Conservation (phyloP, 2,329 filamentous ascomycete genomes). For the Exserohilum turcica region DNA sequence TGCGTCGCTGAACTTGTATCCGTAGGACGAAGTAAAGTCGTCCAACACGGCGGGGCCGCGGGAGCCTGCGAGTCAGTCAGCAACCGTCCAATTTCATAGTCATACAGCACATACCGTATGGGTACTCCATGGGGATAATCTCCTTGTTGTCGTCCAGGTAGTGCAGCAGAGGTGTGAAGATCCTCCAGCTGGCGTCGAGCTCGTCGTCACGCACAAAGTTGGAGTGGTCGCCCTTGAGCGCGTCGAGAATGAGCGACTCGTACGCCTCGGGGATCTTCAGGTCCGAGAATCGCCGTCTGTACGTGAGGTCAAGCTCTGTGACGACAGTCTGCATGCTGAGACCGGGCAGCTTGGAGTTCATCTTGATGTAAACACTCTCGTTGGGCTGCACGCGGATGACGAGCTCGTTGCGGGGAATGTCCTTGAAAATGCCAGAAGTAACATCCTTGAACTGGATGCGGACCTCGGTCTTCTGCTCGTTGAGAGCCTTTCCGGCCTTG, state of each 20-base stretch:
- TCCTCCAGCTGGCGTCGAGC: conserved; percentile 96
- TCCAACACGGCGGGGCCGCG: conserved; percentile 95
- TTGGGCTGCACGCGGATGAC: conserved; percentile 99
- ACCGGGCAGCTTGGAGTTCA: conserved; percentile 99
- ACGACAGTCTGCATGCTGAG: conserved; percentile 99
- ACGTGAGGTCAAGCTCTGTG: conserved; percentile 97
- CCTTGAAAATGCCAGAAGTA: conserved; percentile 98
- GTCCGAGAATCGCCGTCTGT: conserved; percentile 97
- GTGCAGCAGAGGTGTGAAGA: conserved; percentile 96
- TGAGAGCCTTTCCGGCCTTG: conserved; percentile 97
- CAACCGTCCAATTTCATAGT: conserved; percentile 1
- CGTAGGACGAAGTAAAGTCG: conserved; percentile 96
- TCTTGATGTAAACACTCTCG: conserved; percentile 99
- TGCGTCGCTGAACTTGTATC: conserved; percentile 98
- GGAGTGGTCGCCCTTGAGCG: conserved; percentile 97
- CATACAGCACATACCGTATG: conserved; percentile 74
- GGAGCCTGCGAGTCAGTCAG: conserved; percentile 68
- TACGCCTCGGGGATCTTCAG: conserved; percentile 99
- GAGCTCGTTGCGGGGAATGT: conserved; percentile 98
- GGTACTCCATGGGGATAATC: conserved; percentile 99
- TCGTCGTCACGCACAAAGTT: conserved; percentile 78
- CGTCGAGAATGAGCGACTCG: conserved; percentile 95
- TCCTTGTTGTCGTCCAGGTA: conserved; percentile 99
- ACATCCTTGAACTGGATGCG: conserved; percentile 99
- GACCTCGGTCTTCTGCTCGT: conserved; percentile 99